phyloP scores from a whole-genome alignment of 148 eudicot genomes.

The Fagopyrum esculentum region DNA sequence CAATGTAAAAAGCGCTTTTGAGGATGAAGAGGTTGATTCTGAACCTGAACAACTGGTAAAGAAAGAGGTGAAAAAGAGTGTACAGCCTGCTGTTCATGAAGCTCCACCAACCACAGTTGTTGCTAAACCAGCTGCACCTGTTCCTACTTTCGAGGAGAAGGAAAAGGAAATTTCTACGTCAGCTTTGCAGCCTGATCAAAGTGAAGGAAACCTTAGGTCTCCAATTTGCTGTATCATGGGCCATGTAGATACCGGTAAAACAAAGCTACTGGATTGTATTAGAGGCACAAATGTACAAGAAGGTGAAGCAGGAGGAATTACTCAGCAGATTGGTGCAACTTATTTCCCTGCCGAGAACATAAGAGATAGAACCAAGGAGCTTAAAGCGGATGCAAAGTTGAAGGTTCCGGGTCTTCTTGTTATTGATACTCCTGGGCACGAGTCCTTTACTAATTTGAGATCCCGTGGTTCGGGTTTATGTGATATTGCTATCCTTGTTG shows the following conservation, averaged over 20 bases:
- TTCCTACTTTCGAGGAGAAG: constrained; percentile 27
- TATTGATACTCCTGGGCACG: constrained; percentile 96
- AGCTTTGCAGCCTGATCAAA: constrained; percentile 22
- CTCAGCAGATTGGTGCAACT: constrained; percentile 94
- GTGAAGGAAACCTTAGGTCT: constrained; percentile 55
- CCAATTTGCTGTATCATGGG: constrained; percentile 98
- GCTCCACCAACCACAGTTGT: constrained; percentile 17
- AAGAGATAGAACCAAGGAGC: constrained; percentile 83
- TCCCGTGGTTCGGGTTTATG: constrained; percentile 93
- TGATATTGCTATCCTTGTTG: constrained; percentile 90
- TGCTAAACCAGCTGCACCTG: constrained; percentile 25
- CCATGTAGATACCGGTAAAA: constrained; percentile 93
- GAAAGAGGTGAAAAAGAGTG: constrained; percentile 35
- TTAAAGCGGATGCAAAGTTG: constrained; percentile 89
- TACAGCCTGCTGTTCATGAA: constrained; percentile 20
- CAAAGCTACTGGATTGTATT: constrained; percentile 85
- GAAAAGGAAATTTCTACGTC: constrained; percentile 25
- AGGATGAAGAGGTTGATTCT: constrained; percentile 77
- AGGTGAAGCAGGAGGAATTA: constrained; percentile 99
- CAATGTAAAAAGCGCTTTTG: constrained; percentile 63
- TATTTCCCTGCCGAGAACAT: constrained; percentile 89
- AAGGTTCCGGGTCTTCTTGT: constrained; percentile 90
- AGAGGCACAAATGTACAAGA: constrained; percentile 91
- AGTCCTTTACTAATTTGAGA: constrained; percentile 75
- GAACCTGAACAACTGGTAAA: constrained; percentile 35